Percentiles rank a stretch among this genome's conserved stretches.
Conservation (phyloP, 441 rosid genomes). For the Geranium incanum region DNA sequence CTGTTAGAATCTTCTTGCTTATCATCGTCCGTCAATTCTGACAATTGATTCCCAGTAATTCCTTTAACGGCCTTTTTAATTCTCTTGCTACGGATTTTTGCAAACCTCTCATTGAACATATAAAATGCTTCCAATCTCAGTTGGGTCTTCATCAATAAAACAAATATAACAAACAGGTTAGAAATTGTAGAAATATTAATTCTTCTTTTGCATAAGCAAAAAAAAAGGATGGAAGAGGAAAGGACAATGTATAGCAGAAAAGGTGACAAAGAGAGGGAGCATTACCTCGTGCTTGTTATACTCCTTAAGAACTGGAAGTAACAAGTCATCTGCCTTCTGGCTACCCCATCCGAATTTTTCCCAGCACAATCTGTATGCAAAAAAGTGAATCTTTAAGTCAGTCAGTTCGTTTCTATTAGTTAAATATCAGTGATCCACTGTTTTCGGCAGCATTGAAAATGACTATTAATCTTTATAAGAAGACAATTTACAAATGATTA, state of each 20-base stretch:
- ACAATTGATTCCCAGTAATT: conserved; percentile 50
- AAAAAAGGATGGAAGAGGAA: neutral
- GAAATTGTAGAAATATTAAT: conserved; percentile 7
- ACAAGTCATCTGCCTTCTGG: conserved; percentile 74
- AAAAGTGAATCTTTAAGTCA: neutral
- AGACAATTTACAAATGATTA: neutral
- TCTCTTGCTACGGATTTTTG: conserved; percentile 88
- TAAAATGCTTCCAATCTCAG: conserved; percentile 93
- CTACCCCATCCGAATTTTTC: conserved; percentile 86
- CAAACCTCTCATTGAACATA: conserved; percentile 88
- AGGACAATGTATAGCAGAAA: conserved; percentile 7
- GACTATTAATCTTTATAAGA: neutral
- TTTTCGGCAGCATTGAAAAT: neutral
- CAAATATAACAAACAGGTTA: conserved; percentile 14
- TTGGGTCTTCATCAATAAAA: conserved; percentile 60
- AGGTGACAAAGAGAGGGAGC: neutral
- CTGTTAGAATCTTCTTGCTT: conserved; percentile 32
- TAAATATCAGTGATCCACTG: conserved; percentile 7
- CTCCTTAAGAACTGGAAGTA: conserved; percentile 83
- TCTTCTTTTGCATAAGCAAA: neutral
- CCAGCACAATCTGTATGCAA: conserved; percentile 73
- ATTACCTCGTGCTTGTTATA: conserved; percentile 81
- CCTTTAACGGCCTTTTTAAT: conserved; percentile 85
- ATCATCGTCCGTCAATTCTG: conserved; percentile 37
- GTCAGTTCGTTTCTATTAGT: neutral